A percentile compares a stretch with the other conserved stretches of the same genome.
phyloP scores from a whole-genome alignment of 163 green algal species.

The Scenedesmus sp. region DNA sequence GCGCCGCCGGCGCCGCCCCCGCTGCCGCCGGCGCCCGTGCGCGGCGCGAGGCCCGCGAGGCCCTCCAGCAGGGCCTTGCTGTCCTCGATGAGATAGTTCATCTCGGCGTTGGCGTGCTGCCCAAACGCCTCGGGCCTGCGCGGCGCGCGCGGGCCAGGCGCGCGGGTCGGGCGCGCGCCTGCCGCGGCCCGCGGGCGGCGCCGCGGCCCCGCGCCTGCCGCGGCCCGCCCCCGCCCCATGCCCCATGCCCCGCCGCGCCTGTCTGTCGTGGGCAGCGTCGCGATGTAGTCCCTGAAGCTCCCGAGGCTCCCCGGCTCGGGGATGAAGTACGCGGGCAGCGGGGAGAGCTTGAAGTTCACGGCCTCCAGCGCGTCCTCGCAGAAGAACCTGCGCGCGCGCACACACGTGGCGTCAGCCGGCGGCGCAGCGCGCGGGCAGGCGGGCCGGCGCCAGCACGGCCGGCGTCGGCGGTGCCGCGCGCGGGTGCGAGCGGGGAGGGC shows the following conservation, averaged over 20 bases:
- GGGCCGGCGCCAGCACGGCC: no score
- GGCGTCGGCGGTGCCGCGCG: no score
- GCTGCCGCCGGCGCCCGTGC: slow-evolving; percentile 38
- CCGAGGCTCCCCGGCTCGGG: slow-evolving; percentile 72
- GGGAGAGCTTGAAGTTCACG: slow-evolving; percentile 76
- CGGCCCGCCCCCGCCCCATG: no score
- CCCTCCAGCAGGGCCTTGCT: slow-evolving; percentile 76
- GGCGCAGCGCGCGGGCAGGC: no score
- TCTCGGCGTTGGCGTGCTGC: slow-evolving; percentile 91
- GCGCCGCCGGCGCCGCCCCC: slow-evolving; percentile 6
- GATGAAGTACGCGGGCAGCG: slow-evolving; percentile 82
- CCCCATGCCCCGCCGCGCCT: not conserved
- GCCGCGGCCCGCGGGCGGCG: no score
- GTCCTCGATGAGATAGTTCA: slow-evolving; percentile 85
- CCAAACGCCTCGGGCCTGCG: slow-evolving; percentile 85
- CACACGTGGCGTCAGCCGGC: no score
- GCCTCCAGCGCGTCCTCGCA: slow-evolving; percentile 77
- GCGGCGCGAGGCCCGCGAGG: slow-evolving; percentile 73
- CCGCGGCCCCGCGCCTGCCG: no score
- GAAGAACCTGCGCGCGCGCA: slow-evolving; percentile 72
- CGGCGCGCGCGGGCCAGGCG: no score
- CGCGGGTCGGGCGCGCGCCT: no score
- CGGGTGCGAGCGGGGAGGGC: no score
- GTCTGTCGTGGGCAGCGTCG: slow-evolving; percentile 67
- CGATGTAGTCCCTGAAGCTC: slow-evolving; percentile 78